Percentiles rank a stretch among this genome's conserved stretches.
Evolutionary conservation across 805 yeast species (phyloP).

Genomic region (Isabelozyma rhagii): DNA sequence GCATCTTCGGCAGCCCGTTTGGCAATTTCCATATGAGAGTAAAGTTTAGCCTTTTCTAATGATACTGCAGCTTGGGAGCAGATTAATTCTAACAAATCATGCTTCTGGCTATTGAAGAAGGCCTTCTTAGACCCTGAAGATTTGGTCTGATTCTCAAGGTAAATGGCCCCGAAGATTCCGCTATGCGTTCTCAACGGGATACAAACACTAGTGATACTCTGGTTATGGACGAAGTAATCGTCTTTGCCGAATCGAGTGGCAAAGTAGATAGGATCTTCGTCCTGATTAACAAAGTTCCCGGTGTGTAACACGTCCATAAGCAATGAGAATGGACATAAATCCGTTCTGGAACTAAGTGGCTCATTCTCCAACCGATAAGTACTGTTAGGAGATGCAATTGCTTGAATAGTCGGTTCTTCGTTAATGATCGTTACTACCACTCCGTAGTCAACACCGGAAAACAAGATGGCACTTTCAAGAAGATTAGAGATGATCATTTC

Average conservation of each 20-base stretch:
- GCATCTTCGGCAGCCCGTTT: constrained; percentile 48
- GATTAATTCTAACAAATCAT: constrained; percentile 40
- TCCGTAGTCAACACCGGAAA: constrained; percentile 33
- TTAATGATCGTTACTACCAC: constrained; percentile 21
- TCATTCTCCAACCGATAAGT: constrained; percentile 24
- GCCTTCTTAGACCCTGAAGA: neutral
- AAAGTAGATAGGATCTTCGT: constrained; percentile 31
- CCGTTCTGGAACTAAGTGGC: constrained; percentile 36
- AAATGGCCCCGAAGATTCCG: constrained; percentile 44
- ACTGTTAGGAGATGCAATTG: constrained; percentile 24
- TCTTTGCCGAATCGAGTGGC: constrained; percentile 34
- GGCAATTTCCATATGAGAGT: constrained; percentile 44
- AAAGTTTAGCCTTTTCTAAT: constrained; percentile 44
- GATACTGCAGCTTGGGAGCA: constrained; percentile 55
- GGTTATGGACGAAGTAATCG: constrained; percentile 34
- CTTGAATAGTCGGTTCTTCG: constrained; percentile 22
- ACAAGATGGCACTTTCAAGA: constrained; percentile 34
- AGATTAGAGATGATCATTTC: constrained; percentile 35
- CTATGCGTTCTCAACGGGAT: constrained; percentile 43
- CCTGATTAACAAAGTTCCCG: constrained; percentile 34
- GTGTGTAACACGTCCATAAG: constrained; percentile 35
- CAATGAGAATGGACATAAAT: constrained; percentile 41
- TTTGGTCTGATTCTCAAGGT: constrained; percentile 29
- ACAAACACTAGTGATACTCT: constrained; percentile 37
- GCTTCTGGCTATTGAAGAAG: constrained; percentile 29